Evolutionary conservation across 352 stramenopile species (phyloP).

Genomic region (Paralagenidium karlingii): DNA sequence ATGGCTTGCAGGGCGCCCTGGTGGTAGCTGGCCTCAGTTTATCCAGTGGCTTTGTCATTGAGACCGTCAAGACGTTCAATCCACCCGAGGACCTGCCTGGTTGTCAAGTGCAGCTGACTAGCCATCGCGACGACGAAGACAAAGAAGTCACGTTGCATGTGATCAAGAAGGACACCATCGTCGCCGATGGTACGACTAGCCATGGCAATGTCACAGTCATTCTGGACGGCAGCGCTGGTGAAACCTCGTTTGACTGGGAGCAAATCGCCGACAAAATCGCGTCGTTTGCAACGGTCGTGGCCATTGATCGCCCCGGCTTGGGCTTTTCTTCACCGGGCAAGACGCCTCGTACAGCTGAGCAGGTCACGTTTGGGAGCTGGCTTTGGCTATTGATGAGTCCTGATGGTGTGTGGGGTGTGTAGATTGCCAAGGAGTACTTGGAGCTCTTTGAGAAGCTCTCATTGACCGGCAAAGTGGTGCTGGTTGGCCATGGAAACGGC

Average conservation of each 20-base stretch:
- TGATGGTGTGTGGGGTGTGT: neutral
- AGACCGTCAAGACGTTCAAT: conserved; percentile 49
- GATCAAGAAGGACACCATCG: conserved; percentile 25
- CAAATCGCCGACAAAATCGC: conserved; percentile 21
- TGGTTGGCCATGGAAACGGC: conserved; percentile 57
- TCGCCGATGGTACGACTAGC: too few relatives aligned
- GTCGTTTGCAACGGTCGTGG: conserved; percentile 39
- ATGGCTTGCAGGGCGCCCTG: conserved; percentile 20
- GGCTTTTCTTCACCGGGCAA: conserved; percentile 41
- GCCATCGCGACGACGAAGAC: conserved; percentile 17
- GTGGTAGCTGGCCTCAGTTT: conserved; percentile 24
- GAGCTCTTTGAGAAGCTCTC: conserved; percentile 42
- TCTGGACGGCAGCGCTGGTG: conserved; percentile 60
- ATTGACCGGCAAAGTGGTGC: conserved; percentile 36
- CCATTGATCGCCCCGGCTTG: conserved; percentile 59
- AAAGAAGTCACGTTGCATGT: conserved; percentile 30
- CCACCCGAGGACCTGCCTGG: conserved; percentile 23
- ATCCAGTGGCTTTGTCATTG: conserved; percentile 51
- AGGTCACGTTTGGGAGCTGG: conserved; percentile 6
- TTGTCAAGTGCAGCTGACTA: conserved; percentile 47
- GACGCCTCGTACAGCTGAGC: conserved; percentile 31
- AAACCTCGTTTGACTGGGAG: conserved; percentile 78
- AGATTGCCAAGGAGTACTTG: conserved; percentile 54
- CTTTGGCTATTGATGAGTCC: neutral
- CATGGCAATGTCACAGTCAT: conserved; percentile 45